phyloP scores from a whole-genome alignment of 2,329 filamentous ascomycete genomes.

The Gremmenia infestans region DNA sequence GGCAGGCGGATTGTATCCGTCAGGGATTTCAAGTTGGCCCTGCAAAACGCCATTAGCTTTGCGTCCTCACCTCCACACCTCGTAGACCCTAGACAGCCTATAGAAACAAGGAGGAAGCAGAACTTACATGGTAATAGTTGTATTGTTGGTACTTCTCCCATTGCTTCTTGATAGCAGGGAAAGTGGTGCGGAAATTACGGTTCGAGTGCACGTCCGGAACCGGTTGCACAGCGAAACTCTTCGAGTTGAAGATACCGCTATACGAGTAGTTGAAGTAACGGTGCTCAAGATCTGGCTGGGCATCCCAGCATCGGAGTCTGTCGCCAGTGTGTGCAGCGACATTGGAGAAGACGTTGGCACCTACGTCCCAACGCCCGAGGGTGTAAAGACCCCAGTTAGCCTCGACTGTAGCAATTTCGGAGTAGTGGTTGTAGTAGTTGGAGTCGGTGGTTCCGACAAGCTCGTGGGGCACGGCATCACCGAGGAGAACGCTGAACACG shows the following conservation, averaged over 20 bases:
- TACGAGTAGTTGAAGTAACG: constrained; percentile 43
- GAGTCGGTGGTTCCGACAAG: constrained; percentile 63
- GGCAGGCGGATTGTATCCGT: constrained; percentile 12
- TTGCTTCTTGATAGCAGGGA: constrained; percentile 25
- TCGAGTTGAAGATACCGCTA: constrained; percentile 34
- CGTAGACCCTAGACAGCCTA: no score
- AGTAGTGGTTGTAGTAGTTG: constrained; percentile 71
- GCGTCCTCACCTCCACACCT: constrained; percentile 16
- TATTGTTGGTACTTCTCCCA: constrained; percentile 25
- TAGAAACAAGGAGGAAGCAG: constrained; percentile 18
- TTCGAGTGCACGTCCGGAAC: constrained; percentile 30
- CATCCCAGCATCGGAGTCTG: constrained; percentile 28
- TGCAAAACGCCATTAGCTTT: constrained; percentile 11
- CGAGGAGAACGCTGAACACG: constrained; percentile 66
- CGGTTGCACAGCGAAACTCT: constrained; percentile 31
- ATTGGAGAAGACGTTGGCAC: constrained; percentile 62
- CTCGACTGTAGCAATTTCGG: constrained; percentile 58
- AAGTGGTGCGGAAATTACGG: constrained; percentile 27
- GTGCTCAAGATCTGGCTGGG: constrained; percentile 27
- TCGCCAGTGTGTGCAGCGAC: constrained; percentile 60
- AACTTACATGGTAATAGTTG: constrained; percentile 26
- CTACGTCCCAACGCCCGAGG: constrained; percentile 67
- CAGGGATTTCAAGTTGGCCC: constrained; percentile 8
- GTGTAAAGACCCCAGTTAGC: constrained; percentile 66
- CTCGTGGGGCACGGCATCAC: constrained; percentile 63